Conservation (phyloP, 345 rosid genomes). For the Salix brachista region DNA sequence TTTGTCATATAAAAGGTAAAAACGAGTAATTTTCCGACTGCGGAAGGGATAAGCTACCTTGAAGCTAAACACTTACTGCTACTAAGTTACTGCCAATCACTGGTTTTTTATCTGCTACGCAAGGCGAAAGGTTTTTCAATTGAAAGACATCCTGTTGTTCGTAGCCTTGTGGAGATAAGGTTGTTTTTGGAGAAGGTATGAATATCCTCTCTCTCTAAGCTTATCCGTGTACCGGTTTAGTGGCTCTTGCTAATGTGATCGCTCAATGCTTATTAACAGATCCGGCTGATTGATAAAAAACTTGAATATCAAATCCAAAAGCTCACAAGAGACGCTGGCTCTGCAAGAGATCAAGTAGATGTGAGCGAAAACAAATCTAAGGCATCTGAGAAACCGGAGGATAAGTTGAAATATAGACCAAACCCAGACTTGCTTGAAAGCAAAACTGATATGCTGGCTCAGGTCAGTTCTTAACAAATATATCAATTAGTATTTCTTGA, state of each 20-base stretch:
- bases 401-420: constrained; percentile 66
- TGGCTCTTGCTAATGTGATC: not conserved
- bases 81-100: constrained; percentile 73
- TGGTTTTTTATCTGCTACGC: constrained; percentile 71
- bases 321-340: constrained; percentile 46
- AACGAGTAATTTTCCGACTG: constrained; percentile 59
- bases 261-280: constrained; percentile 34
- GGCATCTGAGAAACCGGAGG: constrained; percentile 47
- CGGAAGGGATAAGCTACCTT: constrained; percentile 86
- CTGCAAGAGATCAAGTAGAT: constrained; percentile 26
- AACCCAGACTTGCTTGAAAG: constrained; percentile 72
- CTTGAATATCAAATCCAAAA: constrained; percentile 89
- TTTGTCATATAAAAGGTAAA: constrained; percentile 49
- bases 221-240: not conserved
- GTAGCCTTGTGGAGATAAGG: constrained; percentile 83
- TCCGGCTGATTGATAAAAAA: constrained; percentile 84
- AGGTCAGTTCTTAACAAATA: constrained; percentile 30
- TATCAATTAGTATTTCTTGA: not conserved
- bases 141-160: constrained; percentile 72
- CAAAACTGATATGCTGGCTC: constrained; percentile 32
- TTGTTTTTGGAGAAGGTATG: constrained; percentile 83
- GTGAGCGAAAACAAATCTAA: constrained; percentile 34
- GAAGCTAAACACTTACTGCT: constrained; percentile 87
- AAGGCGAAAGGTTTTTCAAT: constrained; percentile 81
- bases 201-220: not conserved